Evolutionary conservation across 176 grass and related monocot species (phyloP), one percentile per base, ranked within the genome.

Genomic region (Poa pratensis): DNA sequence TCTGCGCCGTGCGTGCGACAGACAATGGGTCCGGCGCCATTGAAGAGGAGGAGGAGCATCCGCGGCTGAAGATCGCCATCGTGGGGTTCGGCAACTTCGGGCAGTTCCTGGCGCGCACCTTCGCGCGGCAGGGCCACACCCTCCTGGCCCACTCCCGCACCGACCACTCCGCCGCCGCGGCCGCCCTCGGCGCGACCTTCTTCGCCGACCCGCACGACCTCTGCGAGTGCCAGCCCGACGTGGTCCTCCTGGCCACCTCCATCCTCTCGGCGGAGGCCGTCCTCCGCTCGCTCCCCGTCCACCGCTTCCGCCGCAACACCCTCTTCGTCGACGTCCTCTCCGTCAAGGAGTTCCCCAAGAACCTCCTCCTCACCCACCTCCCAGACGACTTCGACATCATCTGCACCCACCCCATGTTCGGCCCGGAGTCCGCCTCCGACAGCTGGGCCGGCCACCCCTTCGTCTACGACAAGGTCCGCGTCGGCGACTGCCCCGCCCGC

Each of bases 381-480:
- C 95, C 95, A 0, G 68, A 28, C 0, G 81, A 91, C 59, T 88
- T 94, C 37, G 95, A 97, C 59, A 84, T 97, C 85, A 26, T 97
- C 58, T 97, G 95, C 73, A 94, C 95, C 0, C 95, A 97, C 80
- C 95, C 95, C 6, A 97, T 97, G 95, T 97, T 92, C 49, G 92
- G 95, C 2, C 95, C 95, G 13, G 95, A 97, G 77, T 94, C 92
- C 0, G 92, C 84, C 6, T 30, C 86, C 71, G 40, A 82, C 72
- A 86, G 95, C 74, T 97, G 95, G 94, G 76, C 18, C 0, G 88
- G 84, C 9, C 95, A 89, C 30, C 90, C 90, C 0, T 88, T 97
- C 72, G 88, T 92, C 4, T 94, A 71, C 80, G 95, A 97, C 46
- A 76, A 17, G 86, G 92, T 97, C 40, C 90, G 92, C 42, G 76